These are phyloP conservation scores for Fusarium sp. DNA, from an alignment of 2,329 filamentous ascomycete genomes.

Conservation along the genomic window DNA sequence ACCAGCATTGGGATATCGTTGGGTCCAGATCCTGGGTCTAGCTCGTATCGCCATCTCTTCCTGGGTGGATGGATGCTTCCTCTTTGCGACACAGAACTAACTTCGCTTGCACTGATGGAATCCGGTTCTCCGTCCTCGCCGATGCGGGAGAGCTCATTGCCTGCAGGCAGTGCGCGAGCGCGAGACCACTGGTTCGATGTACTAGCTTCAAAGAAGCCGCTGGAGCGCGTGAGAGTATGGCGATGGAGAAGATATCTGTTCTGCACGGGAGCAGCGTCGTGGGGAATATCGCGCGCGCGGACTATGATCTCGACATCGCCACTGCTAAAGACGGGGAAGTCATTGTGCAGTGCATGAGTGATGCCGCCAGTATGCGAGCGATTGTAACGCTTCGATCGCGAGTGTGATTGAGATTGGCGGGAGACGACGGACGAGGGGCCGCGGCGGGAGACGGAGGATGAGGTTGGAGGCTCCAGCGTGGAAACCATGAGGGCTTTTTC, in stretches of 20 bases:
- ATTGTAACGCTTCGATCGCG: constrained; percentile 76
- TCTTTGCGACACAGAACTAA: constrained; percentile 31
- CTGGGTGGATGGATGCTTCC: constrained; percentile 33
- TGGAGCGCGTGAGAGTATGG: constrained; percentile 88
- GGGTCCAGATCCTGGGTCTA: constrained; percentile 78
- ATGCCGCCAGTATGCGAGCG: constrained; percentile 82
- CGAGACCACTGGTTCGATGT: constrained; percentile 80
- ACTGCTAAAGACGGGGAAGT: constrained; percentile 92
- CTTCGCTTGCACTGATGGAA: constrained; percentile 35
- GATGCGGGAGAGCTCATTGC: constrained; percentile 65
- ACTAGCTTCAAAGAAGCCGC: constrained; percentile 91
- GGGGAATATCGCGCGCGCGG: constrained; percentile 59
- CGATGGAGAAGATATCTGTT: constrained; percentile 89
- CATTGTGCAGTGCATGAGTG: constrained; percentile 80
- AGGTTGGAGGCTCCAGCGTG: constrained; percentile 62
- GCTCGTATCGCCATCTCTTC: constrained; percentile 85
- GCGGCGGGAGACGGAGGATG: constrained; percentile 67
- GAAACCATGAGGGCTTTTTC: constrained; percentile 66
- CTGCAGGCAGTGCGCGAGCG: constrained; percentile 44
- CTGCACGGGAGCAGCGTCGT: constrained; percentile 56
- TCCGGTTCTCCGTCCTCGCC: constrained; percentile 54
- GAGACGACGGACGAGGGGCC: constrained; percentile 68
- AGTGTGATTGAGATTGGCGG: constrained; percentile 66
- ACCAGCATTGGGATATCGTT: constrained; percentile 89
- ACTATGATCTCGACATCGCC: constrained; percentile 94